phyloP scores from a whole-genome alignment of 352 stramenopile genomes.

The Phytophthora citrophthora region DNA sequence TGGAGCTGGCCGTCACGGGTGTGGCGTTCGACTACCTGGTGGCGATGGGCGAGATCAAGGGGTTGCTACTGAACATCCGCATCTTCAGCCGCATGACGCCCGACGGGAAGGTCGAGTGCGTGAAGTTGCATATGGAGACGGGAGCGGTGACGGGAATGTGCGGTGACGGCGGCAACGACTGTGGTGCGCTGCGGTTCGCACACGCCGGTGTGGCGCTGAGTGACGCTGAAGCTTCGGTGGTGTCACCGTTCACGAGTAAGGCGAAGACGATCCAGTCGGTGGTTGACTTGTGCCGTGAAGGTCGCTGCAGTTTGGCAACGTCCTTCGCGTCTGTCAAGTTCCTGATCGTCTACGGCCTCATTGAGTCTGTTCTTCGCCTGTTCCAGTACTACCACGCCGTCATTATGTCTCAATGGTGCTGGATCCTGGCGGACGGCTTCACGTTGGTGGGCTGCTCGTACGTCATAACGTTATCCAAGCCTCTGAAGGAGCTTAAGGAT shows the following conservation, averaged over 20 bases:
- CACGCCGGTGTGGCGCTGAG: conserved; percentile 92
- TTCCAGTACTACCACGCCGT: conserved; percentile 75
- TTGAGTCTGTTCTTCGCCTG: conserved; percentile 68
- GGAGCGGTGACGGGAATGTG: conserved; percentile 86
- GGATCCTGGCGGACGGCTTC: conserved; percentile 73
- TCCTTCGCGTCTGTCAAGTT: conserved; percentile 90
- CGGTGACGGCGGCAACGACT: conserved; percentile 91
- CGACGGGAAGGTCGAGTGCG: conserved; percentile 71
- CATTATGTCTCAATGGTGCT: conserved; percentile 77
- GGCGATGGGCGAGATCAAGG: conserved; percentile 61
- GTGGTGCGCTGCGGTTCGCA: conserved; percentile 89
- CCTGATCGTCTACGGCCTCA: conserved; percentile 89
- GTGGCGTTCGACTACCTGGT: conserved; percentile 75
- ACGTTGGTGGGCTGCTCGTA: conserved; percentile 73
- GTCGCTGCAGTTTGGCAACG: conserved; percentile 84
- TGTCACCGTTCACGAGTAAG: conserved; percentile 90
- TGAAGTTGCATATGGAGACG: conserved; percentile 70
- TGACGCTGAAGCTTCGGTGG: conserved; percentile 87
- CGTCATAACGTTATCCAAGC: conserved; percentile 70
- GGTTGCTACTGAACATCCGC: conserved; percentile 67
- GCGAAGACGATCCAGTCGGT: conserved; percentile 40
- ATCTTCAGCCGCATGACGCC: conserved; percentile 88
- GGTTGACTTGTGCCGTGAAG: conserved; percentile 85
- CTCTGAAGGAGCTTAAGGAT: conserved; percentile 34
- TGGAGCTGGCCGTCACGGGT: conserved; percentile 76